A percentile compares a stretch with the other conserved stretches of the same genome.
phyloP scores from a whole-genome alignment of 1,284 basidiomycete genomes.

The Naganishia sp. region DNA sequence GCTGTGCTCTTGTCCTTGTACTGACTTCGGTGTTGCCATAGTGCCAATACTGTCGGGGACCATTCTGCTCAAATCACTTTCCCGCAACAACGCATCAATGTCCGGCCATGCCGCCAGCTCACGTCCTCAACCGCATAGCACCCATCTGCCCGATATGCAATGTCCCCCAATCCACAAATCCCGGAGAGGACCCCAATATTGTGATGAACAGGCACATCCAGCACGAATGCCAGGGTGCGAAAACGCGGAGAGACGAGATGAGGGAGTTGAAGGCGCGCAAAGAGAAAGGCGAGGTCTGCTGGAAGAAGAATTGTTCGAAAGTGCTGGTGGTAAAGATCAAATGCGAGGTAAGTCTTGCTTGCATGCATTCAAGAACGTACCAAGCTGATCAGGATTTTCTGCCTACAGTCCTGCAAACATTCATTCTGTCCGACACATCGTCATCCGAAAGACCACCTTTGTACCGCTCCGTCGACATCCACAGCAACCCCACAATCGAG shows the following conservation, averaged over 20 bases:
- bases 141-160: constrained; percentile 51
- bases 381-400: neutral
- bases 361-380: neutral
- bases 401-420: constrained; percentile 25
- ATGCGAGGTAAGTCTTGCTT: constrained; percentile 44
- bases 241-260: constrained; percentile 42
- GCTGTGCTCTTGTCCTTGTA: neutral
- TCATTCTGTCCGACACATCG: constrained; percentile 34
- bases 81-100: constrained; percentile 49
- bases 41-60: constrained; percentile 52
- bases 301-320: constrained; percentile 48
- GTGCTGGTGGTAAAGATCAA: constrained; percentile 50
- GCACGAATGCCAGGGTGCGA: constrained; percentile 48
- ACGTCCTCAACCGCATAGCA: constrained; percentile 51
- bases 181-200: constrained; percentile 51
- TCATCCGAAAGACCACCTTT: constrained; percentile 33
- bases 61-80: constrained; percentile 53
- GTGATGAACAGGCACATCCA: constrained; percentile 45
- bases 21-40: constrained; percentile 21
- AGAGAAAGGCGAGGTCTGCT: constrained; percentile 51
- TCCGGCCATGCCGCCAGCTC: constrained; percentile 47
- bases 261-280: constrained; percentile 40
- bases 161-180: constrained; percentile 34
- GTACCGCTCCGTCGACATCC: constrained; percentile 22
- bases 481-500: constrained; percentile 5